Percentiles rank a stretch among this genome's conserved stretches.
Conservation (phyloP, 441 rosid species). For the Metrosideros polymorpha region DNA sequence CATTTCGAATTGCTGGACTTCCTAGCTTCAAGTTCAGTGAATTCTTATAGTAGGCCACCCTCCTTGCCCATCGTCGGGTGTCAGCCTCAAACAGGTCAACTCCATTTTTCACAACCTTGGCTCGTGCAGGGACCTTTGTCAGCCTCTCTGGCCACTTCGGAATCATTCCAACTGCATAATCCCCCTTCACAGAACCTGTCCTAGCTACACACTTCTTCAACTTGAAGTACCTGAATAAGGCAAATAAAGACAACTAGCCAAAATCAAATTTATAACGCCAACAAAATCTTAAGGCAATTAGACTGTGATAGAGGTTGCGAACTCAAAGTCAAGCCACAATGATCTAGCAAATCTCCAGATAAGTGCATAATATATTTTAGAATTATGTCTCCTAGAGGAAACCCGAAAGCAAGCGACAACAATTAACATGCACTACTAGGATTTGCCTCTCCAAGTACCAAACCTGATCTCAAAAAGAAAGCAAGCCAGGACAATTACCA, state of each 20-base stretch:
- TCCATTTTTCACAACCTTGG: slow-evolving; percentile 61
- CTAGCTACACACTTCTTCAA: slow-evolving; percentile 67
- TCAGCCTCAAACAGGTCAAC: slow-evolving; percentile 86
- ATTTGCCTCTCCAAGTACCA: neutral
- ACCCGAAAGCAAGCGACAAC: neutral
- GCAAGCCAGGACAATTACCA: slow-evolving; percentile 37
- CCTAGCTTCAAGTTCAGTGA: slow-evolving; percentile 64
- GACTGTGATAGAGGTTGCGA: neutral
- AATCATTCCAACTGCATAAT: slow-evolving; percentile 53
- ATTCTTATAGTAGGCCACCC: slow-evolving; percentile 75
- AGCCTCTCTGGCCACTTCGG: slow-evolving; percentile 82
- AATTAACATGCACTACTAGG: neutral
- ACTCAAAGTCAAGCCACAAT: neutral
- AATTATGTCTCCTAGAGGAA: neutral
- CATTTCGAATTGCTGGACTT: slow-evolving; percentile 62
- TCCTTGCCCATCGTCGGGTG: slow-evolving; percentile 77
- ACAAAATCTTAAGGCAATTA: neutral
- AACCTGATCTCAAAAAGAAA: neutral
- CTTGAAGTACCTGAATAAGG: slow-evolving; percentile 61
- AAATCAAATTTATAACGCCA: neutral
- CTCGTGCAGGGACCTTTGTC: slow-evolving; percentile 60
- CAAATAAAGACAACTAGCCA: neutral
- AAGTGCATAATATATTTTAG: neutral
- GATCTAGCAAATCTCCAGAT: neutral
- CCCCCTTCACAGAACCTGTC: slow-evolving; percentile 52